Base-by-base conservation (phyloP, 2,329 filamentous ascomycete species). In the Spiromastix sp. region DNA sequence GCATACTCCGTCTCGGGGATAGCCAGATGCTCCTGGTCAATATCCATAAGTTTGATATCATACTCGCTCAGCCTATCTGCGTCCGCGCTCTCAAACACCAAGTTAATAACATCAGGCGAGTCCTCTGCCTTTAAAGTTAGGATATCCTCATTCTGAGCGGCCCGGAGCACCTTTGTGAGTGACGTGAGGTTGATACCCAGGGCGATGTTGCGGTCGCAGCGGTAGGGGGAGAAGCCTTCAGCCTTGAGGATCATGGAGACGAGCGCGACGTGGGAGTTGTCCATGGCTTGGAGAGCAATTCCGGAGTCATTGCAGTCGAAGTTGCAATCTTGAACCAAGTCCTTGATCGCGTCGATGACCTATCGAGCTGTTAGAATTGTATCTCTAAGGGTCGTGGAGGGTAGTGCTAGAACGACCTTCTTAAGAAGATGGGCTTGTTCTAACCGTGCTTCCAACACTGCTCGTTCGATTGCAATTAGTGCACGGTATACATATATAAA, bases 251-350 rank as follows among this genome's bases (percentile, higher is more conserved):
- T 79, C 91, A 98, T 98, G 48, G 91, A 95, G 36, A 98, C 91
- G 37, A 98, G 84, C 43, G 91, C 91, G 52, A 98, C 91, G 67
- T 98, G 91, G 33, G 87, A 96, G 77, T 96, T 98, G 72, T 98
- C 91, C 93, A 98, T 98, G 56, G 91, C 91, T 67, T 98, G 91
- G 38, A 98, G 83, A 34, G 89, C 87, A 56, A 98, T 91, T 44
- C 91, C 91, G 37, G 85, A 89, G 73, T 98, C 93, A 81, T 96
- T 98, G 81, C 93, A 98, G 74, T 98, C 91, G 69, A 98, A 98
- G 70, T 98, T 98, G 79, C 91, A 98, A 69, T 98, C 91, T 66
- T 96, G 91, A 36, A 98, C 91, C 34, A 98, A 79, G 56, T 98
- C 91, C 68, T 95, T 96, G 79, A 98, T 95, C 52, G 93, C 85